A percentile compares a stretch with the other conserved stretches of the same genome.
phyloP scores from a whole-genome alignment of 225 moss, liverwort and hornwort species.

The Rhytidiadelphus loreus region DNA sequence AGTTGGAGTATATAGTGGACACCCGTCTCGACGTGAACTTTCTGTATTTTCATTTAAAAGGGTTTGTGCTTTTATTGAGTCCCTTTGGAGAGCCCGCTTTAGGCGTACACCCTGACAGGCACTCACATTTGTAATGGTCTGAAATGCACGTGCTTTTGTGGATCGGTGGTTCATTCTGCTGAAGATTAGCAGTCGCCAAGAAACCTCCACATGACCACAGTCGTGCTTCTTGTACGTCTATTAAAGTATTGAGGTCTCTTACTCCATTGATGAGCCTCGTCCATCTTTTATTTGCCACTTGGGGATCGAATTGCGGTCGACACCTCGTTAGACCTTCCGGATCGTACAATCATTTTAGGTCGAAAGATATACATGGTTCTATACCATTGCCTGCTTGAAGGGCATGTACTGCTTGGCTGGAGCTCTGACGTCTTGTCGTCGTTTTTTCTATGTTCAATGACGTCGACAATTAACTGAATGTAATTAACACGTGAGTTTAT shows the following conservation, averaged over 20 bases:
- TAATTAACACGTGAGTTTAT: conserved; percentile 19
- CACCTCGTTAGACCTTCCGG: background rate
- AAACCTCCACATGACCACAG: background rate
- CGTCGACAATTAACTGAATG: conserved; percentile 14
- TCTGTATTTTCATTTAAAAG: background rate
- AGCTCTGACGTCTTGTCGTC: conserved; percentile 9
- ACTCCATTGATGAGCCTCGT: background rate
- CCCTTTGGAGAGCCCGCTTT: background rate
- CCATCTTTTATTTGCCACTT: background rate
- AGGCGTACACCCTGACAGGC: background rate
- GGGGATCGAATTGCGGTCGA: background rate
- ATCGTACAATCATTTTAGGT: background rate
- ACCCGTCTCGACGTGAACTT: background rate
- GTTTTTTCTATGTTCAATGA: background rate
- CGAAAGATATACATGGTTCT: background rate
- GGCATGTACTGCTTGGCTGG: background rate
- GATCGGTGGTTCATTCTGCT: background rate
- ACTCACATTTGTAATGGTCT: background rate
- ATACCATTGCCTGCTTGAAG: background rate
- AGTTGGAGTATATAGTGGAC: background rate
- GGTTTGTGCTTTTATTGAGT: background rate
- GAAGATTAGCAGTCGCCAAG: background rate
- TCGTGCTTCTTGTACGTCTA: background rate
- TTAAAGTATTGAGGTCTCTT: background rate
- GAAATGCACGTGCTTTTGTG: background rate